A percentile compares a stretch with the other conserved stretches of the same genome.
phyloP scores from a whole-genome alignment of 768 basidiomycete species.

The Tremella yokohamensis region DNA sequence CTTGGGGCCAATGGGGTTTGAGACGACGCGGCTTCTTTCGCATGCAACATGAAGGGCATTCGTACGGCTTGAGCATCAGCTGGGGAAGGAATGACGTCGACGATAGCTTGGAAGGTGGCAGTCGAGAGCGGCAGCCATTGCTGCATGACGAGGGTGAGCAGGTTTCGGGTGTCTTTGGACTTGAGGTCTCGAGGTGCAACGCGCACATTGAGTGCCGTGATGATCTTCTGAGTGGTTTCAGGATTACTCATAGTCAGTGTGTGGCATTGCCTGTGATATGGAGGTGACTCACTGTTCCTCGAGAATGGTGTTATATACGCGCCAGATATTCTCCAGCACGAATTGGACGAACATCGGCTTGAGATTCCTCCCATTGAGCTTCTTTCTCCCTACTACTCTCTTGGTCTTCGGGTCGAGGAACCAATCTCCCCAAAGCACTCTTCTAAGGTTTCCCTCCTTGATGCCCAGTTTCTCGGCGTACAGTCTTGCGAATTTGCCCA shows the following conservation, averaged over 20 bases:
- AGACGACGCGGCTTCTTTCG: slow-evolving; percentile 53
- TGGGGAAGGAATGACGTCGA: slow-evolving; percentile 91
- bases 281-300: slow-evolving; percentile 72
- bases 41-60: slow-evolving; percentile 87
- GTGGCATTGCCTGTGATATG: neutral
- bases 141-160: slow-evolving; percentile 80
- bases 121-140: slow-evolving; percentile 96
- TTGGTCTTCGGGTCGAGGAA: slow-evolving; percentile 96
- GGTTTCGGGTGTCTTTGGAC: slow-evolving; percentile 79
- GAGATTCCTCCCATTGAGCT: slow-evolving; percentile 72
- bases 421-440: slow-evolving; percentile 94
- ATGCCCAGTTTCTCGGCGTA: slow-evolving; percentile 87
- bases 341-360: slow-evolving; percentile 98
- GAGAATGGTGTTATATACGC: slow-evolving; percentile 85
- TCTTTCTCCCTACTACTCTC: slow-evolving; percentile 82
- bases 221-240: slow-evolving; percentile 84
- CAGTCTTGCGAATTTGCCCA: slow-evolving; percentile 87
- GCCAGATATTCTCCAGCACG: slow-evolving; percentile 94
- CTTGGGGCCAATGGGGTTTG: slow-evolving; percentile 57
- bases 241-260: slow-evolving; percentile 55
- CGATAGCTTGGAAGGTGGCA: slow-evolving; percentile 81
- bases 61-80: slow-evolving; percentile 72
- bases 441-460: slow-evolving; percentile 76
- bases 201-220: slow-evolving; percentile 73
- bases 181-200: slow-evolving; percentile 83